Evolutionary conservation across 2,329 filamentous ascomycete species (phyloP).

Genomic region (Aspergillus ochraceoroseus): DNA sequence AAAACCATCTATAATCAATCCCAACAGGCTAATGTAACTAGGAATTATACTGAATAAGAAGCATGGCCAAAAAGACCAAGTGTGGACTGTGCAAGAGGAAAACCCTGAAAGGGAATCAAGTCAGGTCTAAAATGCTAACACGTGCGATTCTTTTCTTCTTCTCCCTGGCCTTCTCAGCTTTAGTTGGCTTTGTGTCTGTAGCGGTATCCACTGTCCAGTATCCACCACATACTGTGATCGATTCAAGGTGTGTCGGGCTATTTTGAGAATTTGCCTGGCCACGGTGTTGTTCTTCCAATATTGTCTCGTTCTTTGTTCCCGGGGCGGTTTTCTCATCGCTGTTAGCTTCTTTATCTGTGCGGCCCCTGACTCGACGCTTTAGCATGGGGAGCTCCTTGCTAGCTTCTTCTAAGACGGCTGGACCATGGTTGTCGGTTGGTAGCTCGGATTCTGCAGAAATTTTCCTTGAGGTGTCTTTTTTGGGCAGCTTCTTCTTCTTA

Average conservation of each 20-base stretch:
- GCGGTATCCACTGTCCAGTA: constrained; percentile 13
- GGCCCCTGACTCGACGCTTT: background rate
- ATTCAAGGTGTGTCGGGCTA: constrained; percentile 12
- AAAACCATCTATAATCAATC: no score
- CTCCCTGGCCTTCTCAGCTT: constrained; percentile 4
- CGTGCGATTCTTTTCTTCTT: constrained; percentile 32
- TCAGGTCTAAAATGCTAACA: constrained; percentile 36
- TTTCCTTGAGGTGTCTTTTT: constrained; percentile 8
- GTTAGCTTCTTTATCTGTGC: background rate
- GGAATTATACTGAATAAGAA: no score
- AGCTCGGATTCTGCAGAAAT: background rate
- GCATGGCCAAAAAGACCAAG: no score
- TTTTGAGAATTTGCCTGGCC: background rate
- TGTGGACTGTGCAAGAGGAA: no score
- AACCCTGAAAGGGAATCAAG: no score
- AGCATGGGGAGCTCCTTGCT: background rate
- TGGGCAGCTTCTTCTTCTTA: constrained; percentile 5
- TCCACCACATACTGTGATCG: constrained; percentile 13
- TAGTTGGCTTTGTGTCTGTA: constrained; percentile 6
- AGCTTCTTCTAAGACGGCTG: background rate
- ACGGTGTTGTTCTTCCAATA: background rate
- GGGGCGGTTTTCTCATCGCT: background rate
- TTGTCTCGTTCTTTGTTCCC: background rate
- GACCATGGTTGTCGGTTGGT: background rate
- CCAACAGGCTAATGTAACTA: no score